Base-by-base conservation (phyloP, 495 filamentous ascomycete genomes). In the Aspergillus sclerotiicarbonarius region DNA sequence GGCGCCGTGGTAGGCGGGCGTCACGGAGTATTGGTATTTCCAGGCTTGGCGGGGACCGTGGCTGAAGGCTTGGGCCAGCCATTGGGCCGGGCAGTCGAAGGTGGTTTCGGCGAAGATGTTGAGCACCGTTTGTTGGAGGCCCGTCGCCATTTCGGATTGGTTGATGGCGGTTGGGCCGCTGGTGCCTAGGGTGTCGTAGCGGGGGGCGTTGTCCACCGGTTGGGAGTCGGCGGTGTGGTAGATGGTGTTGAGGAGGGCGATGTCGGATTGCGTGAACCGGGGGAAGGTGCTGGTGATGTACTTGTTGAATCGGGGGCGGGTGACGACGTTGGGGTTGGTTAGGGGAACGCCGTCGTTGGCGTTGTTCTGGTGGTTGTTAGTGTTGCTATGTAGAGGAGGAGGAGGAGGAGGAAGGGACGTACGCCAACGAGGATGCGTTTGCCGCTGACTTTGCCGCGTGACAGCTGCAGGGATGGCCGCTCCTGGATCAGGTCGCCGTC, bases 11-110 rank as follows among this genome's bases (percentile, higher is more conserved):
- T 67, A 76, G 15, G 83, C 81, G 19, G 80, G 76, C 0, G 80
- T 79, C 1, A 84, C 79, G n/a, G 78, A 83, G 66, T 83, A 88
- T 67, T 87, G 80, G 60, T 87, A 88, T 37, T 82, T 79, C 71
- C 76, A 88, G 19, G 74, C 71, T 16, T 70, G 16, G 18, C 16
- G 31, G 12, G 6, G 8, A 8, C 59, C 21, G 68, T 59, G 31
- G n/a, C 71, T 61, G 63, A 82, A 87, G 15, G 83, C 84, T 30
- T 81, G 76, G 8, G 82, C 84, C 35, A 88, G 72, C 84, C 84
- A 89, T 64, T 86, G 82, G 0, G 82, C 74, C 0, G 85, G 83
- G 59, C 85, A 89, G 60, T 75, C 71, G 53, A 88, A 87, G 7
- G 76, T 82, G 12, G 78, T 80, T 66, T 89, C 86, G 54, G 80